Percentiles rank a stretch among this genome's conserved stretches.
These are phyloP conservation scores for Coniella lustricola DNA, from an alignment of 2,329 filamentous ascomycete species.

Conservation along the genomic window DNA sequence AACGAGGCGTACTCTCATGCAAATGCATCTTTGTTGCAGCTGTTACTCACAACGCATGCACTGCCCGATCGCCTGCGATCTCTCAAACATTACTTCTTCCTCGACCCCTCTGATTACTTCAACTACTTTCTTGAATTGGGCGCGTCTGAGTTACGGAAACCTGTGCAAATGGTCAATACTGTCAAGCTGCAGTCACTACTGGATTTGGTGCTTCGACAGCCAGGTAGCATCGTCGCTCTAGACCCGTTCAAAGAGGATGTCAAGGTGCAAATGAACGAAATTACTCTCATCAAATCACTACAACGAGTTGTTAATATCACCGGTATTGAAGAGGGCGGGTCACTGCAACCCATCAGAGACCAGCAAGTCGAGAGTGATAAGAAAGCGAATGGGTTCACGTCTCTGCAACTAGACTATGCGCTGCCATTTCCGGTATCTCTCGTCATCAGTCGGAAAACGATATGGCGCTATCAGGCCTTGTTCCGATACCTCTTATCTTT, in stretches of 20 bases:
- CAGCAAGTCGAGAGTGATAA: conserved; percentile 71
- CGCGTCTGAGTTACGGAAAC: conserved; percentile 82
- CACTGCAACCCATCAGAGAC: conserved; percentile 64
- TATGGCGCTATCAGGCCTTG: conserved; percentile 93
- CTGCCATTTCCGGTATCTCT: conserved; percentile 94
- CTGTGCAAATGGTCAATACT: conserved; percentile 81
- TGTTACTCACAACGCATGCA: conserved; percentile 87
- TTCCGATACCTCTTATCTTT: conserved; percentile 91
- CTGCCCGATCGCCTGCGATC: conserved; percentile 81
- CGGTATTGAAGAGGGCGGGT: conserved; percentile 85
- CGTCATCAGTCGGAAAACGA: conserved; percentile 90
- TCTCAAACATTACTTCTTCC: conserved; percentile 98
- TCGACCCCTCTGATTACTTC: conserved; percentile 96
- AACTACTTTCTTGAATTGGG: conserved; percentile 94
- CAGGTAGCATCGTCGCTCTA: conserved; percentile 84
- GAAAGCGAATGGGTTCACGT: conserved; percentile 83
- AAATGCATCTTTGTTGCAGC: conserved; percentile 84
- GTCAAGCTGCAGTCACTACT: conserved; percentile 90
- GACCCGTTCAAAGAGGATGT: conserved; percentile 99
- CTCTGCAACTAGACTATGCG: conserved; percentile 85
- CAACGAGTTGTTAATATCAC: conserved; percentile 97
- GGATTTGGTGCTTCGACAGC: conserved; percentile 94
- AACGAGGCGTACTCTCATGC: conserved; percentile 92
- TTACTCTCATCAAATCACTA: conserved; percentile 84
- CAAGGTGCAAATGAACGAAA: conserved; percentile 94